phyloP scores from a whole-genome alignment of 768 basidiomycete species.

The Phallus indusiatus region DNA sequence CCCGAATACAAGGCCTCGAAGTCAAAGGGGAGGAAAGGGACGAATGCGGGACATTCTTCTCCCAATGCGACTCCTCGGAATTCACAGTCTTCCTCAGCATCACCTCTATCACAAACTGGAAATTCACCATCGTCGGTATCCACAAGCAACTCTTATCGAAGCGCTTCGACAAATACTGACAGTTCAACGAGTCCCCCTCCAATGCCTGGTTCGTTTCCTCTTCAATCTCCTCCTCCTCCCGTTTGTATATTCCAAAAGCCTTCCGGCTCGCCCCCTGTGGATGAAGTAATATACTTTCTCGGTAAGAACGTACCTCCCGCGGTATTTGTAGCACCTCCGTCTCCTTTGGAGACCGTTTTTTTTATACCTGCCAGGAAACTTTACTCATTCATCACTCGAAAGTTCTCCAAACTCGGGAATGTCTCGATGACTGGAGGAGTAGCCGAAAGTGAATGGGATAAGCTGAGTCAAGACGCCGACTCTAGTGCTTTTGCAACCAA shows the following conservation, averaged over 20 bases:
- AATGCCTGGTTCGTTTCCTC: conserved; percentile 3
- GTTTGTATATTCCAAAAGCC: not conserved
- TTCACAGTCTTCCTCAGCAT: conserved; percentile 17
- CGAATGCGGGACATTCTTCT: too few species aligned
- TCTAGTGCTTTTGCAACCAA: conserved; percentile 14
- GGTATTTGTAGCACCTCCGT: not conserved
- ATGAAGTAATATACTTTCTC: not conserved
- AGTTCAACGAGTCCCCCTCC: not conserved
- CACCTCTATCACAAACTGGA: conserved; percentile 13
- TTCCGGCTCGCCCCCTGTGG: not conserved
- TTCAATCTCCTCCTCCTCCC: not conserved
- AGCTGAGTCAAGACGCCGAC: conserved; percentile 2
- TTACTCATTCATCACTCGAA: not conserved
- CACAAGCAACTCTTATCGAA: not conserved
- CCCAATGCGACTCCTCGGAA: conserved; percentile 17
- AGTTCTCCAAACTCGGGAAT: not conserved
- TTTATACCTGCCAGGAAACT: not conserved
- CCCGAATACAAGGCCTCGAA: too few species aligned
- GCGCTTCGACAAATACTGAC: conserved; percentile 5
- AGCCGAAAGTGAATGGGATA: not conserved
- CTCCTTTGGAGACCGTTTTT: not conserved
- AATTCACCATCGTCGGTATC: conserved; percentile 1
- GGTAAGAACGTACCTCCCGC: not conserved
- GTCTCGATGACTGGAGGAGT: not conserved
- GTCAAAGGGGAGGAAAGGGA: too few species aligned